phyloP scores from a whole-genome alignment of 176 grass and related monocot species.

The Coix lacrymajobi region DNA sequence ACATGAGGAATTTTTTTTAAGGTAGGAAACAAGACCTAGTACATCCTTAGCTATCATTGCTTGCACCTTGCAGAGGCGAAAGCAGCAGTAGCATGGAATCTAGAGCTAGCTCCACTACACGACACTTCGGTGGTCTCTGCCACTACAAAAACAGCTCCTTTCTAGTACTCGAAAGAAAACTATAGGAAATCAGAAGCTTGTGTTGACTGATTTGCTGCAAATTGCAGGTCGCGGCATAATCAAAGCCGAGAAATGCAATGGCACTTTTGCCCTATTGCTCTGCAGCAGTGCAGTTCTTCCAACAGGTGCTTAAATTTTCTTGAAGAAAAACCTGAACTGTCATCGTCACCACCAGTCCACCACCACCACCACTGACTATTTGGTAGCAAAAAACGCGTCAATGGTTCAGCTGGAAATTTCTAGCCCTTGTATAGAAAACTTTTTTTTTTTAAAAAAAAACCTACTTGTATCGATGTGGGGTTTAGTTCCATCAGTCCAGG shows the following conservation, averaged over 20 bases:
- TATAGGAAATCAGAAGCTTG: not conserved
- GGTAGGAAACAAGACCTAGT: too few species aligned
- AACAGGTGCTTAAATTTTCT: not conserved
- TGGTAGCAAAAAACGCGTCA: not conserved
- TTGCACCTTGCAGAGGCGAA: not conserved
- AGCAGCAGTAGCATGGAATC: conserved; percentile 32
- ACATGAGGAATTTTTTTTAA: too few species aligned
- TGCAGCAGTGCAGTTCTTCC: not conserved
- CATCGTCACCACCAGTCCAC: not conserved
- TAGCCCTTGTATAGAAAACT: not conserved
- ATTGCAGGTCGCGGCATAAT: not conserved
- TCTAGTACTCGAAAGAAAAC: not conserved
- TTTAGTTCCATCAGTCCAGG: conserved; percentile 2
- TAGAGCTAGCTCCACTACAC: conserved; percentile 19
- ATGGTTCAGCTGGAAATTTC: not conserved
- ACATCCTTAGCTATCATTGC: conserved; percentile 2
- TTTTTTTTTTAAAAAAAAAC: not conserved
- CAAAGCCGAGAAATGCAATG: not conserved
- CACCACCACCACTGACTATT: not conserved
- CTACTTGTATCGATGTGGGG: not conserved
- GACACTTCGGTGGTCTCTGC: conserved; percentile 22
- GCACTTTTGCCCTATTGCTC: not conserved
- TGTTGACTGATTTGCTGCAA: not conserved
- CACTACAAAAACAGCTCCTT: not conserved
- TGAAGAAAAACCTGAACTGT: not conserved